Conservation (phyloP, 106 monocot species). For the Acanthochlamys bracteata region DNA sequence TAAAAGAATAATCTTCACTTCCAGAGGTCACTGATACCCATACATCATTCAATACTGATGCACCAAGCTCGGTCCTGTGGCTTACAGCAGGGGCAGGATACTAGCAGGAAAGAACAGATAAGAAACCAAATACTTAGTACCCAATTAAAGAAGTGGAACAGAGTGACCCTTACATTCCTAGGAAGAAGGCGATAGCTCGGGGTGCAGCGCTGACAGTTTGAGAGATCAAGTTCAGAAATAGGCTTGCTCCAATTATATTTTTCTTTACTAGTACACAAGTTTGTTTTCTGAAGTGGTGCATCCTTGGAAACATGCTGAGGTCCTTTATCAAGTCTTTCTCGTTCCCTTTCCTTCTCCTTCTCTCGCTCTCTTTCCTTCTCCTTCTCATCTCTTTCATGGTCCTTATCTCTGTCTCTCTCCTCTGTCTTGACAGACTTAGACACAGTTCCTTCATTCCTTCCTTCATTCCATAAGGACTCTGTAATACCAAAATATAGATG, state of each 20-base stretch:
- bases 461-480: slow-evolving; percentile 43
- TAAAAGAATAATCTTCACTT: slow-evolving; percentile 97
- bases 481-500: slow-evolving; percentile 4
- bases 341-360: slow-evolving; percentile 65
- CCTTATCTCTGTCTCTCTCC: slow-evolving; percentile 63
- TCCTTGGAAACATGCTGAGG: slow-evolving; percentile 38
- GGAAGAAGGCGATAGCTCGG: slow-evolving; percentile 95
- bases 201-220: slow-evolving; percentile 69
- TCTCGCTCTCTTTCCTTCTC: slow-evolving; percentile 59
- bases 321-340: slow-evolving; percentile 47
- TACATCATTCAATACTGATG: slow-evolving; percentile 69
- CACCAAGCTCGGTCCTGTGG: slow-evolving; percentile 69
- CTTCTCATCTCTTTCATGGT: slow-evolving; percentile 55
- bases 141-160: not conserved
- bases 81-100: slow-evolving; percentile 78
- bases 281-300: slow-evolving; percentile 37
- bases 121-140: not conserved
- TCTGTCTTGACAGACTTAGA: slow-evolving; percentile 51
- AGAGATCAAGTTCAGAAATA: slow-evolving; percentile 88
- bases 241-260: slow-evolving; percentile 74
- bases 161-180: slow-evolving; percentile 45
- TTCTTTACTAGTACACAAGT: slow-evolving; percentile 52
- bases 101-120: slow-evolving; percentile 26
- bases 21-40: slow-evolving; percentile 98
- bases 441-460: slow-evolving; percentile 50